Percentiles rank a stretch among this genome's conserved stretches.
These are phyloP conservation scores for Verruconis gallopava DNA, from an alignment of 2,329 filamentous ascomycete genomes.

Conservation along the genomic window DNA sequence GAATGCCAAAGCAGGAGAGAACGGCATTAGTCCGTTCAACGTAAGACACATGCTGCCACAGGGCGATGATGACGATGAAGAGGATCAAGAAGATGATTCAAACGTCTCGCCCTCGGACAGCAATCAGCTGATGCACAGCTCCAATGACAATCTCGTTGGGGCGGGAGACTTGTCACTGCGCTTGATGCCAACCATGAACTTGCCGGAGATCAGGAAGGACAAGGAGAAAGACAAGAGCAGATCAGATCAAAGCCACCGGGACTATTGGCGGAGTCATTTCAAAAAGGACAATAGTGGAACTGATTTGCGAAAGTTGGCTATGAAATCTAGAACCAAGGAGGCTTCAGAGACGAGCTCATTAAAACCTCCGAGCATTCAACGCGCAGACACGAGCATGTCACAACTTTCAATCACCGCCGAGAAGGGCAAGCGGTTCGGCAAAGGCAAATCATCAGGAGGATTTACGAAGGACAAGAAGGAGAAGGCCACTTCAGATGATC, in stretches of 20 bases:
- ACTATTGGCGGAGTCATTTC: constrained; percentile 1
- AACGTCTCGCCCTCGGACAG: constrained; percentile 3
- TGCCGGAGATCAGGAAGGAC: constrained; percentile 28
- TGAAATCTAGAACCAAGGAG: background rate
- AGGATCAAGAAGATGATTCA: constrained; percentile 24
- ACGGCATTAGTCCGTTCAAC: constrained; percentile 49
- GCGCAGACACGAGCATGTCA: background rate
- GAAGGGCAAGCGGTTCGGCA: constrained; percentile 13
- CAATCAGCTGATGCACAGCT: background rate
- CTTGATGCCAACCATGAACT: constrained; percentile 65
- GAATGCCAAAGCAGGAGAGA: constrained; percentile 28
- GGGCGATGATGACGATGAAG: constrained; percentile 33
- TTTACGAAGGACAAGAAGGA: constrained; percentile 32
- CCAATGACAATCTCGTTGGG: constrained; percentile 34
- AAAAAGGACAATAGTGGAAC: constrained; percentile 5
- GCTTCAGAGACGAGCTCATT: background rate
- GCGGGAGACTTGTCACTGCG: constrained; percentile 69
- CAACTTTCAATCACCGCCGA: constrained; percentile 1
- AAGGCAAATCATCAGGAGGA: constrained; percentile 30
- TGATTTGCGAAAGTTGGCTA: constrained; percentile 6
- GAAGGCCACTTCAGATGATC: constrained; percentile 56
- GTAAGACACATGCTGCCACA: constrained; percentile 38
- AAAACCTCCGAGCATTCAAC: constrained; percentile 1
- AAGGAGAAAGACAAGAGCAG: constrained; percentile 12
- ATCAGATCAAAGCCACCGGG: background rate